Conservation (phyloP, 1,284 basidiomycete genomes). For the Melampsora larici-populina region DNA sequence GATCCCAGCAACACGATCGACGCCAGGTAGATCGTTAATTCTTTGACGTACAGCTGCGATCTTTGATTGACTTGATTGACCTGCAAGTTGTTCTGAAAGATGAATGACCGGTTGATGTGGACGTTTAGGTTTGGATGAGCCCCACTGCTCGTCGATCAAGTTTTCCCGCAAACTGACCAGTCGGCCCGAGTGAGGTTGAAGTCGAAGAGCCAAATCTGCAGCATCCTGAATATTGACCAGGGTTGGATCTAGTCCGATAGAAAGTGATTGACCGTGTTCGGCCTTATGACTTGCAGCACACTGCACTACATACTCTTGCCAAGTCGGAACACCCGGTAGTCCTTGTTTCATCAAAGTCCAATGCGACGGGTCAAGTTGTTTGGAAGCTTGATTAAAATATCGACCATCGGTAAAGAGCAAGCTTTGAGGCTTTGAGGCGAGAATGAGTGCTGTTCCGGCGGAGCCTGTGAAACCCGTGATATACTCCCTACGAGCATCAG, state of each 20-base stretch:
- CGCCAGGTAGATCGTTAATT: slow-evolving; percentile 59
- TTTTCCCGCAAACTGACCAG: slow-evolving; percentile 69
- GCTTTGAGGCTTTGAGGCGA: slow-evolving; percentile 8
- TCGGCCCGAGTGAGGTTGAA: slow-evolving; percentile 60
- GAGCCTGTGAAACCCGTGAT: slow-evolving; percentile 52
- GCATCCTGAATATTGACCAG: slow-evolving; percentile 53
- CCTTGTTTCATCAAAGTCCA: slow-evolving; percentile 94
- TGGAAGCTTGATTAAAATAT: slow-evolving; percentile 86
- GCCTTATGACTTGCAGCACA: slow-evolving; percentile 63
- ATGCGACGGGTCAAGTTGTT: slow-evolving; percentile 76
- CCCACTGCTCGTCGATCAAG: slow-evolving; percentile 80
- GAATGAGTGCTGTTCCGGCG: slow-evolving; percentile 50
- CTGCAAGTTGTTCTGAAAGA: slow-evolving; percentile 68
- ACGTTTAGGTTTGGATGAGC: slow-evolving; percentile 64
- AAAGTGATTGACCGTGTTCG: slow-evolving; percentile 55
- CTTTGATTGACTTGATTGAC: slow-evolving; percentile 67
- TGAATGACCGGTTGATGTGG: slow-evolving; percentile 70
- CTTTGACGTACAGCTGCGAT: slow-evolving; percentile 62
- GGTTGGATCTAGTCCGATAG: slow-evolving; percentile 51
- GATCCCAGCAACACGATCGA: slow-evolving; percentile 62
- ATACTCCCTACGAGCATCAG: slow-evolving; percentile 49
- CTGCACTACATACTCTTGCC: slow-evolving; percentile 78
- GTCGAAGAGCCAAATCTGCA: slow-evolving; percentile 58
- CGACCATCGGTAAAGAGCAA: slow-evolving; percentile 87
- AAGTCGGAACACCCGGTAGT: slow-evolving; percentile 78